Conservation (phyloP, 2,329 filamentous ascomycete species). For the Aureobasidium zeae region DNA sequence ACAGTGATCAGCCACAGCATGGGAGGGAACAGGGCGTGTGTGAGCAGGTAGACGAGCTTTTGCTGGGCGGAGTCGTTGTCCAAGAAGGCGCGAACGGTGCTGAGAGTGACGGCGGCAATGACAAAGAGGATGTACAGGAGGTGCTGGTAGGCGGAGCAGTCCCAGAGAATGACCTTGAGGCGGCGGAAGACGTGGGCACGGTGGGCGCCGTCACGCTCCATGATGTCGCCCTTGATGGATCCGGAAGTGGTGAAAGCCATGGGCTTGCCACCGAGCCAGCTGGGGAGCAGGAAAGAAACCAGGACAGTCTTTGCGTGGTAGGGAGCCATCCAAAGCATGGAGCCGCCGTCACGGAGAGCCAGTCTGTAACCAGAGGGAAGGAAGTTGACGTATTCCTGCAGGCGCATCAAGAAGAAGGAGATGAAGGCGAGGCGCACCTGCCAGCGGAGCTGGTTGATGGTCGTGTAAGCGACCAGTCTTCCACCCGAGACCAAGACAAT, state of each 20-base stretch:
- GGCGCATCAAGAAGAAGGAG: constrained; percentile 35
- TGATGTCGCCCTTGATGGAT: constrained; percentile 46
- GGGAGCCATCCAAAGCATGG: constrained; percentile 55
- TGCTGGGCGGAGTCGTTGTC: constrained; percentile 31
- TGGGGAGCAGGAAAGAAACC: constrained; percentile 20
- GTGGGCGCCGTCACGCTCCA: constrained; percentile 44
- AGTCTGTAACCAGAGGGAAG: constrained; percentile 51
- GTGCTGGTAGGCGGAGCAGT: constrained; percentile 50
- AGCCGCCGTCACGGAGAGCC: constrained; percentile 47
- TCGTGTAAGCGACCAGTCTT: constrained; percentile 48
- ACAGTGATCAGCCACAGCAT: constrained; percentile 40
- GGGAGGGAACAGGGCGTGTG: constrained; percentile 55
- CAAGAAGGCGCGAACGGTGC: constrained; percentile 43
- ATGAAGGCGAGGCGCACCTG: constrained; percentile 15
- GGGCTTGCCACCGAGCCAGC: constrained; percentile 45
- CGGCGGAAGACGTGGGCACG: constrained; percentile 42
- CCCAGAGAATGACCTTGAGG: constrained; percentile 45
- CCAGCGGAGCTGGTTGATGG: constrained; percentile 23
- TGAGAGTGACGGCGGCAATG: constrained; percentile 42
- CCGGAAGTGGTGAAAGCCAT: constrained; percentile 54
- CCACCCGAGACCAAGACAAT: constrained; percentile 50
- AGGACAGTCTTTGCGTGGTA: constrained; percentile 49
- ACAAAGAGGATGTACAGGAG: constrained; percentile 46
- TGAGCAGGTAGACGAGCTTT: constrained; percentile 45
- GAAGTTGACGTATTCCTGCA: constrained; percentile 55